A percentile compares a stretch with the other conserved stretches of the same genome.
Conservation (phyloP, 2,329 filamentous ascomycete species). For the Elsinoe necatrix region DNA sequence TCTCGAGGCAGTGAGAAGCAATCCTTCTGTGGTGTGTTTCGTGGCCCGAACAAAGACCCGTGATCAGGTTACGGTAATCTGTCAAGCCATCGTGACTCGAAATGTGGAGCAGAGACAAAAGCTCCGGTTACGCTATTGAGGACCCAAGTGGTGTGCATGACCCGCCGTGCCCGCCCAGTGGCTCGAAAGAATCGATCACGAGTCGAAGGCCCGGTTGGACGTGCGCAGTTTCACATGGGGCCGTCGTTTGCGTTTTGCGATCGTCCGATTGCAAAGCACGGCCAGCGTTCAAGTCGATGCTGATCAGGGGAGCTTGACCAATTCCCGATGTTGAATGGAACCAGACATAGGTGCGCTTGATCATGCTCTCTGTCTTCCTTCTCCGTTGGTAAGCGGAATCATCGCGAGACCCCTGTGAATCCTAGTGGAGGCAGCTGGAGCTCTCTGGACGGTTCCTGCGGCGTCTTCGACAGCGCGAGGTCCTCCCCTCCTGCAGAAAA, state of each 20-base stretch:
- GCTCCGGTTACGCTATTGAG: constrained; percentile 15
- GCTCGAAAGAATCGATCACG: constrained; percentile 12
- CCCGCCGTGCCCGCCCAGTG: not conserved
- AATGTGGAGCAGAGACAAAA: constrained; percentile 11
- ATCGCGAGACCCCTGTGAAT: not conserved
- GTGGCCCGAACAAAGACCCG: constrained; percentile 5
- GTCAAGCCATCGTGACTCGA: constrained; percentile 8
- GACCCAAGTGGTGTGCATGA: constrained; percentile 14
- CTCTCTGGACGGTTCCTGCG: constrained; percentile 13
- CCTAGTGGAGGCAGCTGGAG: constrained; percentile 8
- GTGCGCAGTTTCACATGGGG: constrained; percentile 14
- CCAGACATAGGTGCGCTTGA: not conserved
- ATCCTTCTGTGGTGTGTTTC: not conserved
- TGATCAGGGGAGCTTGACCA: constrained; percentile 9
- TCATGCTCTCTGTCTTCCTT: not conserved
- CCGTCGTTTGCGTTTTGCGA: not conserved
- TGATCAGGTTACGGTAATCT: constrained; percentile 13
- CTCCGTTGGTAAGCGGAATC: constrained; percentile 8
- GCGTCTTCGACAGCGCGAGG: constrained; percentile 6
- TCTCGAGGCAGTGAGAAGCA: not conserved
- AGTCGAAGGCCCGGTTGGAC: constrained; percentile 15
- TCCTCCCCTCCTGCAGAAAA: constrained; percentile 12
- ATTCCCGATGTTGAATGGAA: not conserved
- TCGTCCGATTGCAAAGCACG: constrained; percentile 10
- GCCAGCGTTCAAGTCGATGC: constrained; percentile 6